Evolutionary conservation across 2,329 filamentous ascomycete species (phyloP).

Genomic region (Beauveria scarabaeidicola): DNA sequence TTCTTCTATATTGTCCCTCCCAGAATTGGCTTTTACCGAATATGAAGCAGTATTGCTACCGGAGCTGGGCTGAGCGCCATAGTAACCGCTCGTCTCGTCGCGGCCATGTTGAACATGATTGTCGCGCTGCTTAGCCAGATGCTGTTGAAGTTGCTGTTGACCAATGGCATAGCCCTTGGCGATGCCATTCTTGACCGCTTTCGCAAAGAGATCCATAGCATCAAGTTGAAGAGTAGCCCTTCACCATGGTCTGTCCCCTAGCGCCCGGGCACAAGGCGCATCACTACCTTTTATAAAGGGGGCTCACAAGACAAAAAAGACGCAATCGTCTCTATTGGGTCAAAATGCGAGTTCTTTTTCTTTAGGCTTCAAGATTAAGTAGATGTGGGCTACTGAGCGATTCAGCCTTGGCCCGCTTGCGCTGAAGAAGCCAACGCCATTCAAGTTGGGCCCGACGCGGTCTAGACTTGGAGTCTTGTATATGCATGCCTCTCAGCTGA

Average conservation of each 20-base stretch:
- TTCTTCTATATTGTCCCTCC: background rate
- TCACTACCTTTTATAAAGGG: background rate
- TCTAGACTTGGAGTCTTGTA: background rate
- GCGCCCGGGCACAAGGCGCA: background rate
- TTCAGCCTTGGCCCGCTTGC: slow-evolving; percentile 6
- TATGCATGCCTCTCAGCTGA: slow-evolving; percentile 2
- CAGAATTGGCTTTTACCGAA: background rate
- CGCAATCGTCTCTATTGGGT: background rate
- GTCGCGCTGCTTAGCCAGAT: slow-evolving; percentile 11
- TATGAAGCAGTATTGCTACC: background rate
- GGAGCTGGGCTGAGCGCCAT: background rate
- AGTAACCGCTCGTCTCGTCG: background rate
- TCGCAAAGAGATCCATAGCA: slow-evolving; percentile 14
- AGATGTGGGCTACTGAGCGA: background rate
- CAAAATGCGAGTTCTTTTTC: background rate
- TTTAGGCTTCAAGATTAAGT: slow-evolving; percentile 4
- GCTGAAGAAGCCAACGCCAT: slow-evolving; percentile 1
- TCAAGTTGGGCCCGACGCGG: background rate
- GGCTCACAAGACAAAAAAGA: background rate
- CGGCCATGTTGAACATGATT: background rate
- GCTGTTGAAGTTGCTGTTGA: slow-evolving; percentile 15
- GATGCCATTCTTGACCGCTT: slow-evolving; percentile 13
- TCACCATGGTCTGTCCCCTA: too few relatives aligned
- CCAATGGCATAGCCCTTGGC: slow-evolving; percentile 14
- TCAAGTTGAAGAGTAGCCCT: background rate